These are phyloP conservation scores for Agrocybe pediades DNA, from an alignment of 768 basidiomycete species.

Conservation along the genomic window DNA sequence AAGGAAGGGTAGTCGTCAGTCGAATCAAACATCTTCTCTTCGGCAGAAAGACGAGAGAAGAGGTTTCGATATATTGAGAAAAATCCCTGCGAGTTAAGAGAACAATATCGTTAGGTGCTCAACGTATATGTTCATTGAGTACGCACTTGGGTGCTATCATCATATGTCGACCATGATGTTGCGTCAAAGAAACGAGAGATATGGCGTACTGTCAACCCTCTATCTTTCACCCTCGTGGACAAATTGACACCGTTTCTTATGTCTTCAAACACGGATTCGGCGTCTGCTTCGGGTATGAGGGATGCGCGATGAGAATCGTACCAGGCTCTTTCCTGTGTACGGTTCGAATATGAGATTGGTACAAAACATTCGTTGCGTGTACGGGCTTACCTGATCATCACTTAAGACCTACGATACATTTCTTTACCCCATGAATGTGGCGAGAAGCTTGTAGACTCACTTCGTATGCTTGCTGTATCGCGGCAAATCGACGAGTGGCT, in stretches of 20 bases:
- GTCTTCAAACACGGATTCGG: constrained; percentile 82
- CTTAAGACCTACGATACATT: constrained; percentile 68
- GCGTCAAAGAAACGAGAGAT: constrained; percentile 84
- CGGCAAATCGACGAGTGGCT: constrained; percentile 84
- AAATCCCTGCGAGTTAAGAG: constrained; percentile 63
- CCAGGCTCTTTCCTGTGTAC: constrained; percentile 93
- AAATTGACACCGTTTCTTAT: constrained; percentile 70
- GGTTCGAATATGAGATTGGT: constrained; percentile 14
- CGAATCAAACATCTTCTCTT: constrained; percentile 59
- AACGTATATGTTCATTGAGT: background rate
- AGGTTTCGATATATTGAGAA: constrained; percentile 88
- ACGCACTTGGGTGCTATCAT: constrained; percentile 62
- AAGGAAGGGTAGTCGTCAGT: constrained; percentile 74
- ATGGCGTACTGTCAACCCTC: constrained; percentile 81
- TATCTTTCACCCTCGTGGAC: constrained; percentile 52
- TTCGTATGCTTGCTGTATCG: constrained; percentile 95
- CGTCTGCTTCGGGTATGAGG: constrained; percentile 79
- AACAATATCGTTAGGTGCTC: constrained; percentile 1
- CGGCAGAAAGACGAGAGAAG: constrained; percentile 79
- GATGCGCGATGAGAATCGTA: constrained; percentile 92
- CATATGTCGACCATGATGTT: constrained; percentile 64
- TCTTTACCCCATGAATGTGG: constrained; percentile 5
- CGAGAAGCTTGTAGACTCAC: constrained; percentile 36
- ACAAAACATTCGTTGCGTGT: background rate
- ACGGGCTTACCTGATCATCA: constrained; percentile 79